Evolutionary conservation across 805 yeast species (phyloP).

Genomic region (Ogataea nonfermentans): DNA sequence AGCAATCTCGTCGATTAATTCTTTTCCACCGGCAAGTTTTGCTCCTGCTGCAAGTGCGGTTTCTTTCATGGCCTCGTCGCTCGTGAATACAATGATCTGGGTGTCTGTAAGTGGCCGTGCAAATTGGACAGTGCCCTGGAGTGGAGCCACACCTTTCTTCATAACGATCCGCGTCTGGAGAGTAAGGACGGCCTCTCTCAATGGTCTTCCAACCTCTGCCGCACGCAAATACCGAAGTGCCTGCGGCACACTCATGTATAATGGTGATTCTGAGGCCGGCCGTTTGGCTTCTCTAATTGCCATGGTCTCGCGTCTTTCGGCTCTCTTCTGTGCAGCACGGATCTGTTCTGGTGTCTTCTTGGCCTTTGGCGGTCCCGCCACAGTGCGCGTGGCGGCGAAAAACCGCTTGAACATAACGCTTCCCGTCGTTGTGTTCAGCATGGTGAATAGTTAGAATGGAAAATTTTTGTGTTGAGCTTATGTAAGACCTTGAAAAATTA

Average conservation of each 20-base stretch:
- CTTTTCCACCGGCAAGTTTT: constrained; percentile 66
- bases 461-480: constrained; percentile 5
- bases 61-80: constrained; percentile 48
- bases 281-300: constrained; percentile 37
- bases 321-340: constrained; percentile 27
- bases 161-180: constrained; percentile 62
- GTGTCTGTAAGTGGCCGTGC: constrained; percentile 72
- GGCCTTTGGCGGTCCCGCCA: constrained; percentile 25
- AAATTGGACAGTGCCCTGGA: constrained; percentile 67
- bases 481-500: constrained; percentile 3
- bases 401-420: constrained; percentile 1
- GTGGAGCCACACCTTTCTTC: constrained; percentile 74
- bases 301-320: constrained; percentile 25
- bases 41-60: constrained; percentile 62
- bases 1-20: constrained; percentile 61
- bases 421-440: constrained; percentile 4
- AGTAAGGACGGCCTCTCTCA: constrained; percentile 66
- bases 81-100: constrained; percentile 66
- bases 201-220: constrained; percentile 83
- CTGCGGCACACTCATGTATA: constrained; percentile 65
- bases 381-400: constrained; percentile 6
- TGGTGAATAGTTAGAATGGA: constrained; percentile 1
- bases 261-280: constrained; percentile 50
- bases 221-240: constrained; percentile 84
- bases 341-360: constrained; percentile 22